Evolutionary conservation across 2,329 filamentous ascomycete genomes (phyloP), one percentile per base, ranked within the genome.

Genomic region (Ilyonectria sp.): DNA sequence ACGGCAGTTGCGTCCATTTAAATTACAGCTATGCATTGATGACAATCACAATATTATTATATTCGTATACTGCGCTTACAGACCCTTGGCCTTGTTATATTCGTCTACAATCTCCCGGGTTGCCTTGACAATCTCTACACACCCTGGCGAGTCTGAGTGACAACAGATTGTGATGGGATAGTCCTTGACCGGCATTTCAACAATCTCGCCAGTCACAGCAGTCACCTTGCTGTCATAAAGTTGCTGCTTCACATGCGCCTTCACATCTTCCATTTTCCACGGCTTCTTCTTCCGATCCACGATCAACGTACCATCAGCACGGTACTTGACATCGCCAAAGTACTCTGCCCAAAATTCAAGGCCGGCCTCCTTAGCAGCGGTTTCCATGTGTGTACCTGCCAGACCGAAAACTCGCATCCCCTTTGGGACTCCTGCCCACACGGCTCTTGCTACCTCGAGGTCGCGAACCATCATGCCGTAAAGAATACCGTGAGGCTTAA

Each of bases 271-370:
- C 0, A 76, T 61, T 26, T 79, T 74, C 61, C 61, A 68, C 80
- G 82, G 78, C 81, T 89, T 87, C 80, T 89, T 90, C 79, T 89
- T 88, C 35, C 88, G 82, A 84, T 66, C 86, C 76, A 74, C 65
- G 3, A 76, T 67, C 17, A 77, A 54, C 8, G 57, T 66, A 1
- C 73, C 75, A n/a, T 76, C 75, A 6, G 69, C 54, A 4, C 54
- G 57, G 21, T 78, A 78, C 58, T 75, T 74, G n/a, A 77, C 75
- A 15, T 78, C 76, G 1, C 69, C 75, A 40, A 72, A 78, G 33
- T 72, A 72, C 64, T 78, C 76, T 2, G 72, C 76, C 66, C 70
- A 71, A 46, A 77, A 78, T 35, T 71, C 69, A 2, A 78, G 63
- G 8, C 72, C 75, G 4, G 68, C 58, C 19, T 77, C 75, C 7